Percentiles rank a stretch among this genome's conserved stretches.
Evolutionary conservation across 2,329 filamentous ascomycete genomes (phyloP).

Genomic region (Cytospora piceicola): DNA sequence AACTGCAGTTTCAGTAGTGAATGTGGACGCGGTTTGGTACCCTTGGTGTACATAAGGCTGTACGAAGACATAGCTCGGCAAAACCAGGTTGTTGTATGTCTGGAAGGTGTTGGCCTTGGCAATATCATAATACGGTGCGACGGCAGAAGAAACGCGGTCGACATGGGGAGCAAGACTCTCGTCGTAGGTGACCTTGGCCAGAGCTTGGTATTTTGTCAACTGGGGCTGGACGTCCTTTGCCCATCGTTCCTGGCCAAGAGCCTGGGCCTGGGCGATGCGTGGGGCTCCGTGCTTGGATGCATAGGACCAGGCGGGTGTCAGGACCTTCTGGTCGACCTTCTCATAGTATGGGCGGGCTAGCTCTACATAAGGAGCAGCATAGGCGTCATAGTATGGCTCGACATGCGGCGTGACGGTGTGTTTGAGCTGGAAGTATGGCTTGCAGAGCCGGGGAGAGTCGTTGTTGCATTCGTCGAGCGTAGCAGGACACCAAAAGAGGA

Average conservation of each 20-base stretch:
- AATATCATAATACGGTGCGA: constrained; percentile 74
- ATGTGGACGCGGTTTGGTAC: constrained; percentile 68
- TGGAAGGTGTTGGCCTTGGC: constrained; percentile 65
- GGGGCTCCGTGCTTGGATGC: constrained; percentile 77
- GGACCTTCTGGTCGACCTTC: constrained; percentile 63
- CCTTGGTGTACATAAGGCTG: constrained; percentile 73
- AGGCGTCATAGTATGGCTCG: constrained; percentile 82
- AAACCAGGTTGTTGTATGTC: constrained; percentile 71
- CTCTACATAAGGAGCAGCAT: constrained; percentile 82
- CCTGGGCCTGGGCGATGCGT: constrained; percentile 67
- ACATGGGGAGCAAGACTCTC: constrained; percentile 75
- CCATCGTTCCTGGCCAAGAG: constrained; percentile 75
- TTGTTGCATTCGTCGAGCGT: constrained; percentile 69
- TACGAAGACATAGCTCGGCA: constrained; percentile 76
- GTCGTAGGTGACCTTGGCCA: constrained; percentile 70
- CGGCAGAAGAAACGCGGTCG: constrained; percentile 57
- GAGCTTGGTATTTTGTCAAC: constrained; percentile 65
- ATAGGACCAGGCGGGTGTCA: constrained; percentile 69
- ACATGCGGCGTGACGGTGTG: constrained; percentile 71
- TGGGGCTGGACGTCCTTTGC: constrained; percentile 76
- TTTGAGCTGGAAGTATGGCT: constrained; percentile 75
- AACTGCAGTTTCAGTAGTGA: constrained; percentile 70
- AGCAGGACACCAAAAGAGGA: constrained; percentile 81
- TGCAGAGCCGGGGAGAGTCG: constrained; percentile 77
- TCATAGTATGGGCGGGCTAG: constrained; percentile 76